Evolutionary conservation across 164 flowering plant species (phyloP).

Genomic region (Kalanchoe fedtschenkoi): DNA sequence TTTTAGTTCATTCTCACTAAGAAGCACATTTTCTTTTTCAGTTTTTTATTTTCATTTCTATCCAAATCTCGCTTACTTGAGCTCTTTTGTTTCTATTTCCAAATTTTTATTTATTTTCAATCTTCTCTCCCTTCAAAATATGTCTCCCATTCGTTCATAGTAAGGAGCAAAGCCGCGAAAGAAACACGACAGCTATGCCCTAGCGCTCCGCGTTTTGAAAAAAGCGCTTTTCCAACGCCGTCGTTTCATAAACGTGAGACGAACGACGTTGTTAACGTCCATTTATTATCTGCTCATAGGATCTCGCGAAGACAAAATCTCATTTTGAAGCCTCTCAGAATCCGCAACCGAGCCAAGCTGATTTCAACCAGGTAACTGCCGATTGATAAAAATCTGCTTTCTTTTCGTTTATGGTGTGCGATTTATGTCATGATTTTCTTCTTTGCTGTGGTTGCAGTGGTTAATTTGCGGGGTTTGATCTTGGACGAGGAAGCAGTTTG

Average conservation of each 20-base stretch:
- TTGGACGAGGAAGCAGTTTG: not conserved
- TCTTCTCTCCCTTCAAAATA: too few relatives aligned
- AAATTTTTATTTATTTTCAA: too few relatives aligned
- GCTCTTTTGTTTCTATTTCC: too few relatives aligned
- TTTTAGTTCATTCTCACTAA: too few relatives aligned
- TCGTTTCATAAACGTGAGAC: not conserved
- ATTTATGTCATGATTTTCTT: not conserved
- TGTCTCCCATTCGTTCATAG: too few relatives aligned
- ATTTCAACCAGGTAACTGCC: not conserved
- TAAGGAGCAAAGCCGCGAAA: too few relatives aligned
- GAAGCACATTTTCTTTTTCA: too few relatives aligned
- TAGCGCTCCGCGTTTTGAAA: not conserved
- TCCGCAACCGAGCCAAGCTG: not conserved
- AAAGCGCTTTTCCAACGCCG: not conserved
- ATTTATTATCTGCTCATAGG: not conserved
- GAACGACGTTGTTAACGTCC: not conserved
- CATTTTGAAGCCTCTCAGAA: not conserved
- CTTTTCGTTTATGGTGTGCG: not conserved
- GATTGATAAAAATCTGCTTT: not conserved
- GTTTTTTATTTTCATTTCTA: too few relatives aligned
- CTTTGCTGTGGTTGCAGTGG: not conserved
- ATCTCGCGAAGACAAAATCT: not conserved
- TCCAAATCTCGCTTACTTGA: too few relatives aligned
- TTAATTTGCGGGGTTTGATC: not conserved
- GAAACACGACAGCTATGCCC: too few relatives aligned